Percentiles rank a stretch among this genome's conserved stretches.
phyloP scores from a whole-genome alignment of 2,329 filamentous ascomycete species.

The Aspergillus niger region DNA sequence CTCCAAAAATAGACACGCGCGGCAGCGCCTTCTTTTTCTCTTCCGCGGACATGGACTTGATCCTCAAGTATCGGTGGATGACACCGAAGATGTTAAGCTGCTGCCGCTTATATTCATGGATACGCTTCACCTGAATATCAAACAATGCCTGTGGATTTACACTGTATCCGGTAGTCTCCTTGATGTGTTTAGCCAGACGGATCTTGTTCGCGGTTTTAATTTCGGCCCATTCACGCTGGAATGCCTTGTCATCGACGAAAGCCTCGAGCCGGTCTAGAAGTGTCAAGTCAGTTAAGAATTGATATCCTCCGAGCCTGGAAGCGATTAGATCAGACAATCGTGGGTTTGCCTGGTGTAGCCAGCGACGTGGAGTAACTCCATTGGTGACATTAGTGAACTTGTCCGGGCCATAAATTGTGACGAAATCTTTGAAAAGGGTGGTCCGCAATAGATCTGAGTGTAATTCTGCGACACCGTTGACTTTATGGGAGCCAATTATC shows the following conservation, averaged over 20 bases:
- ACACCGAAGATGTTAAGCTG: slow-evolving; percentile 99
- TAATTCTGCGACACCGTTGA: slow-evolving; percentile 96
- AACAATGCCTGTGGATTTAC: slow-evolving; percentile 90
- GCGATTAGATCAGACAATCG: slow-evolving; percentile 88
- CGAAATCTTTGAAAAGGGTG: slow-evolving; percentile 99
- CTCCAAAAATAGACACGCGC: slow-evolving; percentile 93
- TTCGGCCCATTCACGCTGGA: slow-evolving; percentile 91
- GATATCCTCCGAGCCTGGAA: slow-evolving; percentile 78
- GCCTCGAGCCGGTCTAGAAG: slow-evolving; percentile 81
- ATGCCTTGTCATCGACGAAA: slow-evolving; percentile 81
- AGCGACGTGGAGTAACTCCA: slow-evolving; percentile 91
- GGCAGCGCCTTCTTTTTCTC: slow-evolving; percentile 84
- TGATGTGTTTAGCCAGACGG: slow-evolving; percentile 87
- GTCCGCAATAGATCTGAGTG: slow-evolving; percentile 98
- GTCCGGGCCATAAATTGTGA: slow-evolving; percentile 89
- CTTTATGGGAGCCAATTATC: slow-evolving; percentile 96
- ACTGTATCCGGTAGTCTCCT: slow-evolving; percentile 72
- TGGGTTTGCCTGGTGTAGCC: slow-evolving; percentile 97
- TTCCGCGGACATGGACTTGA: slow-evolving; percentile 82
- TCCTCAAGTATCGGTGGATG: slow-evolving; percentile 86
- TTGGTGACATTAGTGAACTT: slow-evolving; percentile 99
- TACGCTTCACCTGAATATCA: slow-evolving; percentile 97
- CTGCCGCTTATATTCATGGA: slow-evolving; percentile 98
- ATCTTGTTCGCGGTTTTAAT: slow-evolving; percentile 98
- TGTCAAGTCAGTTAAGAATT: slow-evolving; percentile 88